Evolutionary conservation across 306 rosid species (phyloP), one percentile per base, ranked within the genome.

Genomic region (Malus orientalis): DNA sequence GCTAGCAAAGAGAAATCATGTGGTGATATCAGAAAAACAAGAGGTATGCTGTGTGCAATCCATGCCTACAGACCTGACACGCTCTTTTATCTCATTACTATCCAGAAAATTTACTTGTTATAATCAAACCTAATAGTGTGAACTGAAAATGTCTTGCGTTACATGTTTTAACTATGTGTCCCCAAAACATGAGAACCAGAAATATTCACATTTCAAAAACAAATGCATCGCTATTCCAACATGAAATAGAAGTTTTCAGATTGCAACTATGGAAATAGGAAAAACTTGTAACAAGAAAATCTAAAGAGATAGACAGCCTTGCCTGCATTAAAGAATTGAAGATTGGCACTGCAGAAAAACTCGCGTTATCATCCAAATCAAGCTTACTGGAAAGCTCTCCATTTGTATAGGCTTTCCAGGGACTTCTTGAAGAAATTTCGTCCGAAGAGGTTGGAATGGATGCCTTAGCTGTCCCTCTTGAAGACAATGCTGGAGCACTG

Each of bases 401-500:
- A 79, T 95, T 91, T 65, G 93, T 79, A 81, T 84, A 79, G 68
- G 93, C 91, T 70, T 92, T 89, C 97, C 97, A 90, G 62, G 93
- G 88, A 79, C 83, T 95, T 84, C 92, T 88, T 20, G 93, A 89
- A 80, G 97, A 80, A 27, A 86, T 75, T 67, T 91, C 96, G 83
- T 87, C 91, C 0, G 86, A 79, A 54, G 96, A 86, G 57, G 88
- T 58, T 71, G 86, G 82, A 77, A 84, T 82, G 76, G 89, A 83
- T 60, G 89, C 62, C 85, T 92, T 95, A 77, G 91, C 83, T 66
- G 90, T 83, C 75, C 90, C 97, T 82, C 93, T 91, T 79, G 97
- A 89, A 74, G 99, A 95, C 85, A 95, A 87, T 75, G 88, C 97
- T 32, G 99, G 99, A 69, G 99, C 96, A 87, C 99, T 95, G 86